A percentile compares a stretch with the other conserved stretches of the same genome.
Evolutionary conservation across 1,139 yeast species (phyloP).

Genomic region (Protomyces inundatus): DNA sequence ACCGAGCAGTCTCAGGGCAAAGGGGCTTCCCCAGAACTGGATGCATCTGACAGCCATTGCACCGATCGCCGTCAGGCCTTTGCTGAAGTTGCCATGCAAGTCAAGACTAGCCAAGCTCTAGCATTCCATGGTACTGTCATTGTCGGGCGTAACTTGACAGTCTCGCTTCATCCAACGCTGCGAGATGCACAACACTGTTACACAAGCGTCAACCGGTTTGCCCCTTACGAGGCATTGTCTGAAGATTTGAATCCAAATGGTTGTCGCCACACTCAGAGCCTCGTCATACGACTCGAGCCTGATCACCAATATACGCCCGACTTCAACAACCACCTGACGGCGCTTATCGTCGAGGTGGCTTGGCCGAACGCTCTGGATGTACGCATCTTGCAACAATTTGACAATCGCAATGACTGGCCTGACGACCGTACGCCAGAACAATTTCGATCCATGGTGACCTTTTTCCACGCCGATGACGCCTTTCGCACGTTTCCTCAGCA

Average conservation of each 20-base stretch:
- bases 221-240: neutral
- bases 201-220: neutral
- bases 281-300: slow-evolving; percentile 12
- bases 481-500: slow-evolving; percentile 4
- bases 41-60: too few species aligned
- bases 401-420: neutral
- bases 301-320: slow-evolving; percentile 10
- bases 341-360: slow-evolving; percentile 7
- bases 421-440: neutral
- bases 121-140: neutral
- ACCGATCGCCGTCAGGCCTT: too few species aligned
- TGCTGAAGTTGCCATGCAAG: neutral
- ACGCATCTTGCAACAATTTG: neutral
- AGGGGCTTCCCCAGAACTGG: too few species aligned
- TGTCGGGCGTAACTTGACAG: neutral
- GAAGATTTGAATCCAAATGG: neutral
- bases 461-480: neutral
- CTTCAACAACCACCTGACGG: slow-evolving; percentile 1
- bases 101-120: neutral
- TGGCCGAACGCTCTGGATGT: slow-evolving; percentile 8
- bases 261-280: neutral
- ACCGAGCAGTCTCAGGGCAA: too few species aligned
- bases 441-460: slow-evolving; percentile 1
- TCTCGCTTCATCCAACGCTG: neutral
- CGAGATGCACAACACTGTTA: neutral